A percentile compares a stretch with the other conserved stretches of the same genome.
These are phyloP conservation scores for Leccinellum albellum DNA, from an alignment of 768 basidiomycete genomes.

Conservation along the genomic window DNA sequence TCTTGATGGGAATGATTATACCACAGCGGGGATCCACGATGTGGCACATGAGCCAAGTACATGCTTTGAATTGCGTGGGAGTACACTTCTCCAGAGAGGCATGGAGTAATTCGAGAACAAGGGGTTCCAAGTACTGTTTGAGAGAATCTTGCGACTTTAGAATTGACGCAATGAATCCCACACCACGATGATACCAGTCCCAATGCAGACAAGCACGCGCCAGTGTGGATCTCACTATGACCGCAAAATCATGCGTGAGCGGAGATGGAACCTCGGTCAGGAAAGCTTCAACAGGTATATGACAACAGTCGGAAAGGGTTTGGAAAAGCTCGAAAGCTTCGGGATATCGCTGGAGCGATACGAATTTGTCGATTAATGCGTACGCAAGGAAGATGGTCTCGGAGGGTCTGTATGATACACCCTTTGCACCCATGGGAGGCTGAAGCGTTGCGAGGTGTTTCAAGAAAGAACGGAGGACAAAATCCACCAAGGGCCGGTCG, in stretches of 20 bases:
- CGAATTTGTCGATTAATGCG: conserved; percentile 40
- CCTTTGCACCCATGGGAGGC: conserved; percentile 25
- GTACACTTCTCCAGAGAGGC: conserved; percentile 37
- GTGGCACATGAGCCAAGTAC: conserved; percentile 39
- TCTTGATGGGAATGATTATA: conserved; percentile 38
- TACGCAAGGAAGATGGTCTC: conserved; percentile 39
- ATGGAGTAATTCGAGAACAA: conserved; percentile 45
- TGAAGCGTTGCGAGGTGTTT: conserved; percentile 21
- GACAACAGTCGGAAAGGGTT: conserved; percentile 40
- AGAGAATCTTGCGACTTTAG: conserved; percentile 23
- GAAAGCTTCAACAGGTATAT: conserved; percentile 48
- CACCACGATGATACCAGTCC: conserved; percentile 47
- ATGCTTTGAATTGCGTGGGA: conserved; percentile 35
- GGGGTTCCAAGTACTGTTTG: conserved; percentile 26
- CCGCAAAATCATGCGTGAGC: conserved; percentile 36
- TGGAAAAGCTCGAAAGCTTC: conserved; percentile 48
- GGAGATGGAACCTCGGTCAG: conserved; percentile 33
- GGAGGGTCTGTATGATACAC: conserved; percentile 39
- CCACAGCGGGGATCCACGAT: conserved; percentile 30
- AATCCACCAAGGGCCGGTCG: conserved; percentile 22
- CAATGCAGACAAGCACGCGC: conserved; percentile 52
- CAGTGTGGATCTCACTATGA: conserved; percentile 48
- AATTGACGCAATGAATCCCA: conserved; percentile 34
- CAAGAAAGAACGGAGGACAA: conserved; percentile 33
- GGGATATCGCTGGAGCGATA: conserved; percentile 31